Evolutionary conservation across 306 rosid genomes (phyloP), one percentile per base, ranked within the genome.

Genomic region (Cajanus cajan): DNA sequence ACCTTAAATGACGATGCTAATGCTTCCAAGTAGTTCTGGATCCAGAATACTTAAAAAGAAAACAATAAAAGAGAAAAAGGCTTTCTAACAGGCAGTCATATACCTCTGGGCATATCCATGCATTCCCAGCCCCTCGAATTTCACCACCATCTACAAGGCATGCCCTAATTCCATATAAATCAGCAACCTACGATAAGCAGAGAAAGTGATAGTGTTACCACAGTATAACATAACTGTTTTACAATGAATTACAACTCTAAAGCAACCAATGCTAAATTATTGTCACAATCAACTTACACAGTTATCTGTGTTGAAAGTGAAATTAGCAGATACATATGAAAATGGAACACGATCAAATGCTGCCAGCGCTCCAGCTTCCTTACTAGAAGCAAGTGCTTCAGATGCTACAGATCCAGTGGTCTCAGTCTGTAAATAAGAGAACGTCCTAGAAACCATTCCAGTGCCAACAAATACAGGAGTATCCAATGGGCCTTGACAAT

Each of bases 21-120:
- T 71, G 68, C 64, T 61, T 79, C 70, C 64, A 39, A 74, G 59
- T 44, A n/a, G 52, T 69, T 78, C 41, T 12, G 44, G 71, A 47
- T 66, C 50, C 45, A 31, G 55, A 68, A 21, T 47, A 40, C 47
- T 18, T 6, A 40, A n/a, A 59, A 8, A 18, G 7, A 59, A 62
- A 59, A 47, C 28, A 14, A 11, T 21, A 2, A 4, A 37, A 58
- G 21, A 5, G 31, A 70, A 22, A 43, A 66, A 69, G 66, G 66
- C 61, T 25, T 62, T 81, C 68, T 48, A 61, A 78, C 68, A 51
- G 54, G 72, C 25, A 69, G 65, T 48, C 21, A 79, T 16, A 48
- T 86, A 94, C 98, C 98, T 94, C 98, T 43, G 97, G 92, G 88
- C 98, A 94, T 68, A 94, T 87, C 98, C 98, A 94, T 43, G 93